Evolutionary conservation across 257 asterid genomes (phyloP).

Genomic region (Eucommia ulmoides): DNA sequence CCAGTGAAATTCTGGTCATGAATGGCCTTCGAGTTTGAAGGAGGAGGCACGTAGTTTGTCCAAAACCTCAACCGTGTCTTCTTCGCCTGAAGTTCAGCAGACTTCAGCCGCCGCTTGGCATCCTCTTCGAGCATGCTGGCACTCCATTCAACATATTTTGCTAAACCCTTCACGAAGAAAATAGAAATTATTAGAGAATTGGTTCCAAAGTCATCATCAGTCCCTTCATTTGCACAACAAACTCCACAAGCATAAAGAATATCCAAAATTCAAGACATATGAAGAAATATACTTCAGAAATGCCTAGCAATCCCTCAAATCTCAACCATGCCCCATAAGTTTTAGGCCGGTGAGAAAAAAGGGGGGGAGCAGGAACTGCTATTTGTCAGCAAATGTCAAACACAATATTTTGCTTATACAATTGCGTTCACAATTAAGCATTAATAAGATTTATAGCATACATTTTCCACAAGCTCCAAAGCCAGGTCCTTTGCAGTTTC

Average conservation of each 20-base stretch:
- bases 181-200: conserved; percentile 78
- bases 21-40: conserved; percentile 87
- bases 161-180: conserved; percentile 94
- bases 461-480: conserved; percentile 81
- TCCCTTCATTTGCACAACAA: conserved; percentile 83
- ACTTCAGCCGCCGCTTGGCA: conserved; percentile 55
- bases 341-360: neutral
- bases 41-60: conserved; percentile 90
- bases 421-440: neutral
- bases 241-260: too few species aligned
- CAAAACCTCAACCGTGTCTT: conserved; percentile 64
- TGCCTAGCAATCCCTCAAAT: too few species aligned
- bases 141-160: conserved; percentile 92
- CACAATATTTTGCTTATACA: conserved; percentile 63
- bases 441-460: conserved; percentile 16
- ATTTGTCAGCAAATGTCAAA: conserved; percentile 67
- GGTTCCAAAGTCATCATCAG: conserved; percentile 79
- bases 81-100: conserved; percentile 83
- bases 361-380: conserved; percentile 22
- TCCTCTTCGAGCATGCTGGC: conserved; percentile 81
- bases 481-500: conserved; percentile 86
- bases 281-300: too few species aligned
- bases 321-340: conserved; percentile 66
- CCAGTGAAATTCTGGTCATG: conserved; percentile 93
- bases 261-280: too few species aligned